These are phyloP conservation scores for Alternaria dauci DNA, from an alignment of 2,329 filamentous ascomycete species.

Conservation along the genomic window DNA sequence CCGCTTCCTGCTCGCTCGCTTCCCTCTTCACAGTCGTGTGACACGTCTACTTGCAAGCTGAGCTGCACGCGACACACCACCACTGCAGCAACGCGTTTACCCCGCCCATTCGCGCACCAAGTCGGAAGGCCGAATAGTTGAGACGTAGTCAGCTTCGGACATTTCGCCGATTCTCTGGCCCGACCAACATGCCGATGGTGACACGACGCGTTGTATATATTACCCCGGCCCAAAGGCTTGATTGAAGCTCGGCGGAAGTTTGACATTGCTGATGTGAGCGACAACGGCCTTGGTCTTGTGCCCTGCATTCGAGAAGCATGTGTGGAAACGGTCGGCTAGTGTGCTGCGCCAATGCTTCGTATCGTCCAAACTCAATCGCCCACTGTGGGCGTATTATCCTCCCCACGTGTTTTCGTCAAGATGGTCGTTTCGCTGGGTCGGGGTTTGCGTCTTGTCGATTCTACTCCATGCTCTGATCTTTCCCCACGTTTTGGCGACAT, in stretches of 20 bases:
- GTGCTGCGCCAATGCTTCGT: not conserved
- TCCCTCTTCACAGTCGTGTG: not conserved
- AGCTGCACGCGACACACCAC: not conserved
- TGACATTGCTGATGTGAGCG: not conserved
- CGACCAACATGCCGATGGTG: not conserved
- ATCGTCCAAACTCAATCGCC: not conserved
- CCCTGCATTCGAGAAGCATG: slow-evolving; percentile 1
- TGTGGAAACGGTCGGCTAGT: not conserved
- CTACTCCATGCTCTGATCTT: not conserved
- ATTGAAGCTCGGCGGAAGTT: not conserved
- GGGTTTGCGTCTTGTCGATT: not conserved
- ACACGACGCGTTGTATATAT: not conserved
- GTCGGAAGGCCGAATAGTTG: not conserved
- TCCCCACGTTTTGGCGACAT: not conserved
- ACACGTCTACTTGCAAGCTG: not conserved
- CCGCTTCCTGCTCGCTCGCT: not conserved
- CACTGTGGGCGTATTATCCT: slow-evolving; percentile 4
- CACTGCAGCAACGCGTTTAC: not conserved
- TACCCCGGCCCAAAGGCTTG: not conserved
- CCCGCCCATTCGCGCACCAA: not conserved
- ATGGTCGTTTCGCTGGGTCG: not conserved
- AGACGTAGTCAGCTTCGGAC: not conserved
- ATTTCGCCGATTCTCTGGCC: not conserved
- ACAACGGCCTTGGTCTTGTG: not conserved
- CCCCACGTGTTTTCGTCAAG: slow-evolving; percentile 7